Evolutionary conservation across 768 basidiomycete species (phyloP), one percentile per base, ranked within the genome.

Genomic region (Daedalea quercina): DNA sequence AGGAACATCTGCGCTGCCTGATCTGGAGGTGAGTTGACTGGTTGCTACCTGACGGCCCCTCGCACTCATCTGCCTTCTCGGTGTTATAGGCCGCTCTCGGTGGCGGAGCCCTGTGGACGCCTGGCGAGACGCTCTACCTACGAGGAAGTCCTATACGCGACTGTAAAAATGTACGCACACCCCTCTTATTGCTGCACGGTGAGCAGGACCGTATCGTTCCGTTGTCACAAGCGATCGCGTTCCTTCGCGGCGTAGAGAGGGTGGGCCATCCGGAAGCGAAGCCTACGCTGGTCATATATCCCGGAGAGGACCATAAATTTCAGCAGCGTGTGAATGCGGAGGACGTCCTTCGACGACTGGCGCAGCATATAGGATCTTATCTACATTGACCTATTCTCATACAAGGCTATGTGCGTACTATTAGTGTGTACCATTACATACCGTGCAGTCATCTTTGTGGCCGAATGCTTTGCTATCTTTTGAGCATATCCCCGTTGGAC

Each of bases 201-300:
- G 37, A 51, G 23, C 34, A 51, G 25, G 50, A 51, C 41, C 42
- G 34, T 9, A 35, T 34, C 19, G 50, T 51, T 9, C 50, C 50
- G 7, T 35, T 51, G 22, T 37, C 50, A 17, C 50, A 51, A 25
- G 50, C 50, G 3, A 33, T 51, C 22, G 50, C 50, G 11, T 22
- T 51, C 40, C 17, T 42, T 9, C 37, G 50, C 2, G 50, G 50
- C 15, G 28, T 51, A 3, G 50, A 41, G 31, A 34, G 50, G 3
- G 37, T 25, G 41, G 50, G 35, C 13, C 9, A 24, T 9, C 13
- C 22, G 11, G 7, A 3, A 2, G 3, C 20, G 50, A 26, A 41
- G 23, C 50, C 41, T 9, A 23, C 13, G 24, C 48, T 50, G 20
- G 48, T 50, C n/a, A 43, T 51, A 23, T 51, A 51, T 26, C 50